Evolutionary conservation across 176 grass and related monocot genomes (phyloP).

Genomic region (Oryza meridionalis): DNA sequence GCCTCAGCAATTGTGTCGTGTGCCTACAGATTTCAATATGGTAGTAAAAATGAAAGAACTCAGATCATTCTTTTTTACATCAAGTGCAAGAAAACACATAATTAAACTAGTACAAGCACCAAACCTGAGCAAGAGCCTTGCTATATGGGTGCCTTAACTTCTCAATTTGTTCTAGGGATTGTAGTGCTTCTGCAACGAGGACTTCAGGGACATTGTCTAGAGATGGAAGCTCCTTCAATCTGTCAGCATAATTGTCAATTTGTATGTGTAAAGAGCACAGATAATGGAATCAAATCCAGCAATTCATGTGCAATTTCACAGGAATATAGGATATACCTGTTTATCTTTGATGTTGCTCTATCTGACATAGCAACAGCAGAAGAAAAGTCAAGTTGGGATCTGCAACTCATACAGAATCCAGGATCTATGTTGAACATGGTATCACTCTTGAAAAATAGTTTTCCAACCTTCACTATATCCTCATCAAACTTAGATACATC

Average conservation of each 20-base stretch:
- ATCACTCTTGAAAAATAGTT: constrained; percentile 49
- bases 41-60: constrained; percentile 6
- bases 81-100: constrained; percentile 7
- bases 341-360: constrained; percentile 48
- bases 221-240: constrained; percentile 61
- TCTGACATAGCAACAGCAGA: constrained; percentile 53
- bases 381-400: constrained; percentile 53
- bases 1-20: constrained; percentile 75
- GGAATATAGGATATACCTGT: constrained; percentile 45
- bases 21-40: constrained; percentile 48
- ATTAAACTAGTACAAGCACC: constrained; percentile 20
- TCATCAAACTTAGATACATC: constrained; percentile 53
- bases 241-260: constrained; percentile 41
- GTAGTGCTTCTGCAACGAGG: constrained; percentile 52
- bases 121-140: constrained; percentile 82
- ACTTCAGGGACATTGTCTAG: constrained; percentile 19
- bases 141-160: constrained; percentile 82
- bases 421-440: constrained; percentile 50
- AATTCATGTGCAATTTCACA: not conserved
- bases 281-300: constrained; percentile 29
- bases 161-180: constrained; percentile 62
- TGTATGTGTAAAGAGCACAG: constrained; percentile 2
- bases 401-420: constrained; percentile 83
- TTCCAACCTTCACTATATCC: constrained; percentile 53
- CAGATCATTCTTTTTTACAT: not conserved